Evolutionary conservation across 2,329 filamentous ascomycete species (phyloP), one percentile per base, ranked within the genome.

Genomic region (Claviceps purpurea): DNA sequence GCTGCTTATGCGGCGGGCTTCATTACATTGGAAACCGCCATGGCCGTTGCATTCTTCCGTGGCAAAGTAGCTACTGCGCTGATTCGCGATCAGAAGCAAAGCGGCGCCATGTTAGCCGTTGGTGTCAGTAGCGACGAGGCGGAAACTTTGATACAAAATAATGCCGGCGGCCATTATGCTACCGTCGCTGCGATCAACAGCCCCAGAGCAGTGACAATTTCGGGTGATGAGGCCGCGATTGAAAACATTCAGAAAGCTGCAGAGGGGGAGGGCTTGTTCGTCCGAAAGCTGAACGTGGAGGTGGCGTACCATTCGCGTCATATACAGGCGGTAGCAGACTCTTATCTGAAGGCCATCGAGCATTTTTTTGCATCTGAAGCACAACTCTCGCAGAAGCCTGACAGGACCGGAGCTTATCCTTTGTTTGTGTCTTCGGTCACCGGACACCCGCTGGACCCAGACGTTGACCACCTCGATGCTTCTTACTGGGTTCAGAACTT

Each of bases 241-340:
- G 56, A 59, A 2, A 52, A 38, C 38, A 56, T 63, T 0, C 54
- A 62, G 46, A 56, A 53, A 8, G 38, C 61, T 6, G 53, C 67
- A 6, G 50, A 61, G 7, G 56, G 56, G 18, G 50, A 58, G 11
- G 56, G 59, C 24, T 55, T 65, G 5, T 68, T 71, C 47, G 59
- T 58, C 4, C 59, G 66, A 7, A 51, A 57, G 4, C 57, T 73
- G 1, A 58, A 62, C 44, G 65, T 69, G 1, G 63, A 68, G 47
- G 63, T 54, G 26, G 69, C 69, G 13, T 57, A 58, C 50, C 56
- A 54, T 47, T 56, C 54, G 14, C 47, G 47, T 13, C 50, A 54
- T 20, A 52, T 71, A 64, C 40, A 50, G 6, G 47, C 47, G 18
- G 52, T 55, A 40, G 52, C 53, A 41, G 37, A 34, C 6, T 50